Evolutionary conservation across 345 rosid species (phyloP).

Genomic region (Moricandia moricandioides): DNA sequence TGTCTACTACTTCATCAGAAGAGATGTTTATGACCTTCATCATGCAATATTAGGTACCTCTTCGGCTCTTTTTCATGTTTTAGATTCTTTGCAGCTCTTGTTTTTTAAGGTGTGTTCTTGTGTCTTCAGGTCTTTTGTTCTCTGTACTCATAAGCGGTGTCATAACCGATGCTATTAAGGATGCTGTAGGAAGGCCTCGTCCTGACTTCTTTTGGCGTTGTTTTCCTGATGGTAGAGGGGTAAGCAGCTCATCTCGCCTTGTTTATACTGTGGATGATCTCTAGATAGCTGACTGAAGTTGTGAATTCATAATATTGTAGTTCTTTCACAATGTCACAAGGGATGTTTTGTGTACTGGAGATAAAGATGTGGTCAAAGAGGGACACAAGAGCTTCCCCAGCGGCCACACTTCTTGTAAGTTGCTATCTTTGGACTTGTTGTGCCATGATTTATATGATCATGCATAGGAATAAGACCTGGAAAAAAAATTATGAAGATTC

Average conservation of each 20-base stretch:
- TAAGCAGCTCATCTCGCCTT: slow-evolving; percentile 35
- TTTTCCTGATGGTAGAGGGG: slow-evolving; percentile 88
- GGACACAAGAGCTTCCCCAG: slow-evolving; percentile 98
- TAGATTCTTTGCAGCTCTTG: neutral
- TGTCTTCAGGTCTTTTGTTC: slow-evolving; percentile 62
- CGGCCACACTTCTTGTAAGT: slow-evolving; percentile 92
- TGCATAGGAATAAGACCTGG: too few relatives aligned
- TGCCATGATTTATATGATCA: too few relatives aligned
- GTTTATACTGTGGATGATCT: too few relatives aligned
- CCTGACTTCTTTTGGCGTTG: slow-evolving; percentile 99
- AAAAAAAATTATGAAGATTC: too few relatives aligned
- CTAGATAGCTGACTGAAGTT: neutral
- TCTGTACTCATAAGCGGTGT: slow-evolving; percentile 77
- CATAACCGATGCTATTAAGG: slow-evolving; percentile 87
- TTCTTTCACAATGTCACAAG: slow-evolving; percentile 56
- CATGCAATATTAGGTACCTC: slow-evolving; percentile 76
- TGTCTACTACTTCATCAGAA: slow-evolving; percentile 67
- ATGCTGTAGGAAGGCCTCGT: slow-evolving; percentile 91
- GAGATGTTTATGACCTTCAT: slow-evolving; percentile 82
- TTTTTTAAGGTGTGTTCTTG: slow-evolving; percentile 1
- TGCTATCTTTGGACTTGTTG: neutral
- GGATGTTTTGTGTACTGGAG: slow-evolving; percentile 71
- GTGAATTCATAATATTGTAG: slow-evolving; percentile 48
- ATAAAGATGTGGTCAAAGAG: slow-evolving; percentile 67
- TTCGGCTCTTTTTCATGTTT: slow-evolving; percentile 10